Percentiles rank a stretch among this genome's conserved stretches.
phyloP scores from a whole-genome alignment of 1,284 basidiomycete species.

The Kwoniella shivajii region DNA sequence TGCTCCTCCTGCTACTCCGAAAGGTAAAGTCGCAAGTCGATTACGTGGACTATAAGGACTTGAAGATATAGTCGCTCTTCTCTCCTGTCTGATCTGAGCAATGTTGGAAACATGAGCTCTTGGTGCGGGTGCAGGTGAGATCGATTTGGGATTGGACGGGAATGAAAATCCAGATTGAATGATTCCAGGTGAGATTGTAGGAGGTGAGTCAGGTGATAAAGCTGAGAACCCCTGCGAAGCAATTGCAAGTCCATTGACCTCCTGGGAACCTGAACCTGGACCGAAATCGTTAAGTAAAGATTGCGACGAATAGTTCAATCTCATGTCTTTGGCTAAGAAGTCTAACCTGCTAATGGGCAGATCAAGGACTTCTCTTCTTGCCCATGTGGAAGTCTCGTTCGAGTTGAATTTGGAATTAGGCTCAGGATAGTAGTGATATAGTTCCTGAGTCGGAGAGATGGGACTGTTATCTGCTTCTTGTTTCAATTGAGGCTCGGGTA shows the following conservation, averaged over 20 bases:
- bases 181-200: conserved; percentile 21
- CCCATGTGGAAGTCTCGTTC: conserved; percentile 27
- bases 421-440: not conserved
- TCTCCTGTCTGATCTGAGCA: conserved; percentile 6
- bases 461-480: not conserved
- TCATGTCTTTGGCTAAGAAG: not conserved
- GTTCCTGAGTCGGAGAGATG: not conserved
- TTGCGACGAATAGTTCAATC: not conserved
- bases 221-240: conserved; percentile 5
- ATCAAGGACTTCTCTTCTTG: conserved; percentile 18
- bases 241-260: not conserved
- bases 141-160: not conserved
- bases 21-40: not conserved
- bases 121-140: not conserved
- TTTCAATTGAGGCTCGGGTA: conserved; percentile 8
- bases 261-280: not conserved
- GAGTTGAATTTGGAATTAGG: not conserved
- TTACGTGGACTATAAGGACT: conserved; percentile 12
- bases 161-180: conserved; percentile 19
- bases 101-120: not conserved
- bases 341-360: conserved; percentile 9
- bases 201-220: conserved; percentile 9
- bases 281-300: conserved; percentile 12
- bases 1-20: not conserved
- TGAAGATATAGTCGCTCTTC: conserved; percentile 7